These are phyloP conservation scores for Fagopyrum tataricum DNA, from an alignment of 148 eudicot species.

Conservation along the genomic window DNA sequence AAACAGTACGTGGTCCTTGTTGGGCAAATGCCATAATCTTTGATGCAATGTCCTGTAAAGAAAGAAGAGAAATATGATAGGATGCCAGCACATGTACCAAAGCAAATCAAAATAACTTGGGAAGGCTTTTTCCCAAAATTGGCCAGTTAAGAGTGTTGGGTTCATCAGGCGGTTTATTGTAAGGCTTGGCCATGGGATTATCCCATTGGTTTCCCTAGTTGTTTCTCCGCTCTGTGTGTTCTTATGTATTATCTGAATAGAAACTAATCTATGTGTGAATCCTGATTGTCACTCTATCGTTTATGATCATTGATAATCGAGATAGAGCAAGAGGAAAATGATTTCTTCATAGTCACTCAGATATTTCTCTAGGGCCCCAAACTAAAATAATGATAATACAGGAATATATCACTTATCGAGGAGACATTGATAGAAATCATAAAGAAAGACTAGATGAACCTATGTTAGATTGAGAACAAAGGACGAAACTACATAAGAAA, in stretches of 20 bases:
- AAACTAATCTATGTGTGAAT: too few relatives aligned
- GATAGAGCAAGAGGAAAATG: background rate
- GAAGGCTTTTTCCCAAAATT: too few relatives aligned
- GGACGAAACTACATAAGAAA: background rate
- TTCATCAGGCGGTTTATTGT: too few relatives aligned
- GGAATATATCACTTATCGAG: background rate
- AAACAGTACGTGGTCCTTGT: constrained; percentile 51
- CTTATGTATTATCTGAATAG: too few relatives aligned
- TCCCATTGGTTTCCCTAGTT: too few relatives aligned
- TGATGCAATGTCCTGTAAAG: constrained; percentile 23
- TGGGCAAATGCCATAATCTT: constrained; percentile 41
- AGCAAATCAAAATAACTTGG: background rate
- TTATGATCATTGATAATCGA: too few relatives aligned
- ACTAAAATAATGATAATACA: background rate
- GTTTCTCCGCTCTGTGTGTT: too few relatives aligned
- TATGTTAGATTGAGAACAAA: too few relatives aligned
- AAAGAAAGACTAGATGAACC: background rate
- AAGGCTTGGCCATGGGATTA: too few relatives aligned
- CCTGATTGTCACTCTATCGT: too few relatives aligned
- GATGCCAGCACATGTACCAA: background rate
- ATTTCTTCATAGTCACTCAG: background rate
- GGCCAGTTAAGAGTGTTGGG: too few relatives aligned
- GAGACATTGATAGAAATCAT: background rate
- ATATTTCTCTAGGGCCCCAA: background rate
- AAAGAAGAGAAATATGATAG: background rate